Conservation (phyloP, 2,329 filamentous ascomycete genomes). For the Apiospora malaysiana region DNA sequence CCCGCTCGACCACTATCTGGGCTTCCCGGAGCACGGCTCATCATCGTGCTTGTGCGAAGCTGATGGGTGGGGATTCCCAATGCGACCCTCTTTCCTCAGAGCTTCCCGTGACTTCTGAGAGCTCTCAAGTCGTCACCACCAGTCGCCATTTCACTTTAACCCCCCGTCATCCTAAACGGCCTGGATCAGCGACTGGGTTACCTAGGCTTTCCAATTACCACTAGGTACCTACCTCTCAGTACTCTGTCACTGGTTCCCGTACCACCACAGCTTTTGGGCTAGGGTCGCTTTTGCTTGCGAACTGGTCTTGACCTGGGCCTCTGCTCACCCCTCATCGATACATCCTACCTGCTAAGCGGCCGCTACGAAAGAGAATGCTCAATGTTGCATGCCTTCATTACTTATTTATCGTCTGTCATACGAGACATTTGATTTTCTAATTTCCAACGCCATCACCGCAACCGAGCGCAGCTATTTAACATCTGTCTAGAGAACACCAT, state of each 20-base stretch:
- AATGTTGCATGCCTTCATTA: slow-evolving; percentile 19
- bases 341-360: slow-evolving; percentile 29
- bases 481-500: slow-evolving; percentile 39
- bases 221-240: slow-evolving; percentile 20
- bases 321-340: slow-evolving; percentile 12
- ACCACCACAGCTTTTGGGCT: slow-evolving; percentile 33
- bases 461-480: slow-evolving; percentile 48
- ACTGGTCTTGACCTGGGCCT: not conserved
- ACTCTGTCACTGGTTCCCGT: slow-evolving; percentile 32
- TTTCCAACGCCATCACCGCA: slow-evolving; percentile 20
- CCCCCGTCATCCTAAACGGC: slow-evolving; percentile 8
- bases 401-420: slow-evolving; percentile 40
- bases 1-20: slow-evolving; percentile 40
- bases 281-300: slow-evolving; percentile 15
- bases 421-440: slow-evolving; percentile 48
- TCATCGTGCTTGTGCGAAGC: slow-evolving; percentile 46
- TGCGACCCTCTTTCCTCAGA: slow-evolving; percentile 38
- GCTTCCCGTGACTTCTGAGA: slow-evolving; percentile 29
- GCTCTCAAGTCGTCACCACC: slow-evolving; percentile 36
- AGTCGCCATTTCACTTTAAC: slow-evolving; percentile 35
- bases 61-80: slow-evolving; percentile 43
- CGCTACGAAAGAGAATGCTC: slow-evolving; percentile 35
- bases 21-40: slow-evolving; percentile 43
- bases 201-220: not conserved
- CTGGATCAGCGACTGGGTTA: slow-evolving; percentile 16